Evolutionary conservation across 495 filamentous ascomycete genomes (phyloP).

Genomic region (Penicillium manginii): DNA sequence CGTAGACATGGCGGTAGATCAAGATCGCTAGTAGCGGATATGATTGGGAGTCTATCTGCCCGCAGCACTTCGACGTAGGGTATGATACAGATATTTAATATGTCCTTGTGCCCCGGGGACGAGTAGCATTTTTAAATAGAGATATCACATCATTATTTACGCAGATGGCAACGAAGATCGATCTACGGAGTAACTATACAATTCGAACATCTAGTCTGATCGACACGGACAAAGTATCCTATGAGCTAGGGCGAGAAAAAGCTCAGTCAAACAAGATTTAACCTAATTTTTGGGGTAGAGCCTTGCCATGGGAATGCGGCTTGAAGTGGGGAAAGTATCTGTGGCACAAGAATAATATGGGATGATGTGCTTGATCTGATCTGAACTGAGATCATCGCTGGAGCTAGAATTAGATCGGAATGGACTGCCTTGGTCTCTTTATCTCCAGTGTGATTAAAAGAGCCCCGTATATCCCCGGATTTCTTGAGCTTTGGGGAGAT

Average conservation of each 20-base stretch:
- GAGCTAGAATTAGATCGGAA: background rate
- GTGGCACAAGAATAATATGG: background rate
- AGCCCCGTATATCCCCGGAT: conserved; percentile 46
- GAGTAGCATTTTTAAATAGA: background rate
- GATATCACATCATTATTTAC: background rate
- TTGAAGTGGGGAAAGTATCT: background rate
- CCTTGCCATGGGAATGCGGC: background rate
- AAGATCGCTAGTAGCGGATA: too few relatives aligned
- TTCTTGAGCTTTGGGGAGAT: conserved; percentile 41
- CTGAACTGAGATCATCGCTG: background rate
- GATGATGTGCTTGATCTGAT: background rate
- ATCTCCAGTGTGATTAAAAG: too few relatives aligned
- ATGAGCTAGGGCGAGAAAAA: background rate
- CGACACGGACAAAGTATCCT: background rate
- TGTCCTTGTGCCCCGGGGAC: background rate
- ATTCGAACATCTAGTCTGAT: background rate
- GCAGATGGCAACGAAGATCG: conserved; percentile 1
- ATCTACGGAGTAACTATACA: background rate
- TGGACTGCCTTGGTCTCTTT: background rate
- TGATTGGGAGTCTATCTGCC: too few relatives aligned
- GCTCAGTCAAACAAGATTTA: background rate
- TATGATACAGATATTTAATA: too few relatives aligned
- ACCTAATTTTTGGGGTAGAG: background rate
- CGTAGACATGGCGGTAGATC: conserved; percentile 11
- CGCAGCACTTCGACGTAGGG: too few relatives aligned